phyloP scores from a whole-genome alignment of 1,139 yeast species.

The Wickerhamomyces sp. region DNA sequence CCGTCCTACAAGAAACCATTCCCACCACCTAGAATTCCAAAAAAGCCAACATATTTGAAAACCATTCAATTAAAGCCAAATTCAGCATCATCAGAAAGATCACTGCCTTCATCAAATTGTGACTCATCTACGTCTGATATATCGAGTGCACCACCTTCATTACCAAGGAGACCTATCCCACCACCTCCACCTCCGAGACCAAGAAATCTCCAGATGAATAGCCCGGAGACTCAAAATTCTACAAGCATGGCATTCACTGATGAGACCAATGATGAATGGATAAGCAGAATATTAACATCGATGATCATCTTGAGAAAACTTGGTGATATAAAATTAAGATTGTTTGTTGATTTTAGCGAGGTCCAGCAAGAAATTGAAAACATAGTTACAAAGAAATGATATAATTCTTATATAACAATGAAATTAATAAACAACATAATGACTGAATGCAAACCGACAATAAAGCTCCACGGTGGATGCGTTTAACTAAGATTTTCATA shows the following conservation, averaged over 20 bases:
- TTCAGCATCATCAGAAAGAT: conserved; percentile 8
- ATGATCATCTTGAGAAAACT: conserved; percentile 16
- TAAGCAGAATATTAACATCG: conserved; percentile 20
- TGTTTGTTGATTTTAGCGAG: conserved; percentile 17
- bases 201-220: conserved; percentile 6
- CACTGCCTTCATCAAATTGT: conserved; percentile 16
- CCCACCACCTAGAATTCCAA: conserved; percentile 13
- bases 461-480: no score
- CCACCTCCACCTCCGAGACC: conserved; percentile 17
- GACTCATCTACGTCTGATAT: conserved; percentile 21
- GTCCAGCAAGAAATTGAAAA: conserved; percentile 15
- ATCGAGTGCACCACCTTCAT: conserved; percentile 19
- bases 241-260: conserved; percentile 5
- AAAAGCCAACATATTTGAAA: conserved; percentile 4
- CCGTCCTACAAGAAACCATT: conserved; percentile 5
- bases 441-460: background rate
- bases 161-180: conserved; percentile 22
- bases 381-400: background rate
- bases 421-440: background rate
- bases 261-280: conserved; percentile 23
- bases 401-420: no score
- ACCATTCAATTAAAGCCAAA: conserved; percentile 4
- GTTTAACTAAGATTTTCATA: conserved; percentile 17
- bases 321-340: conserved; percentile 12
- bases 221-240: conserved; percentile 9